phyloP scores from a whole-genome alignment of 2,329 filamentous ascomycete genomes.

The Colletotrichum cuscutae region DNA sequence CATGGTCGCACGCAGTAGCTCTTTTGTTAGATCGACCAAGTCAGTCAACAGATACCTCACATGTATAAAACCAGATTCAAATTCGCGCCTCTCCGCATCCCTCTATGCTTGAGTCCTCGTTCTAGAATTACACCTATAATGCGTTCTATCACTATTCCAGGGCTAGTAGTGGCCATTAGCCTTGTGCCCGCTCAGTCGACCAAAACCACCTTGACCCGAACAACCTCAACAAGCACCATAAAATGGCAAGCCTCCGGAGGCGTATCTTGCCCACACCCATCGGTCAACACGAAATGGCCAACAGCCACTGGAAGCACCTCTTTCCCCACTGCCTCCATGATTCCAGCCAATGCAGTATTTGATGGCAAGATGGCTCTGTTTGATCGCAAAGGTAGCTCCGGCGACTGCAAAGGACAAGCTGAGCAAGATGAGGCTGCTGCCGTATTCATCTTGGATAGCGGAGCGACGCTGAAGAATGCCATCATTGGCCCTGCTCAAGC shows the following conservation, averaged over 20 bases:
- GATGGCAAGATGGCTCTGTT: slow-evolving; percentile 3
- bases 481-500: slow-evolving; percentile 7
- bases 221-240: slow-evolving; percentile 7
- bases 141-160: neutral
- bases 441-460: slow-evolving; percentile 3
- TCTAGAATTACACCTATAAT: neutral
- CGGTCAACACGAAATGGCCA: slow-evolving; percentile 15
- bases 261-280: slow-evolving; percentile 15
- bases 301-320: slow-evolving; percentile 14
- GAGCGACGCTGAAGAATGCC: slow-evolving; percentile 4
- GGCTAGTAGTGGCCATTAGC: neutral
- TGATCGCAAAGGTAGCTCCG: neutral
- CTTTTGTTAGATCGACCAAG: neutral
- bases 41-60: too few relatives aligned
- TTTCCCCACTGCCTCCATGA: slow-evolving; percentile 9
- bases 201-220: neutral
- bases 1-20: neutral
- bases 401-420: neutral
- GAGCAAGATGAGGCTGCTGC: slow-evolving; percentile 3
- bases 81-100: too few relatives aligned
- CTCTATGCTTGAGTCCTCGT: neutral
- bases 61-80: too few relatives aligned
- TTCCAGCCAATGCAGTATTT: slow-evolving; percentile 8
- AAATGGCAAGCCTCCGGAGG: slow-evolving; percentile 24
- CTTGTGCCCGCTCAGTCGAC: neutral